Conservation (phyloP, 2,329 filamentous ascomycete genomes). For the Didymella glomerata region DNA sequence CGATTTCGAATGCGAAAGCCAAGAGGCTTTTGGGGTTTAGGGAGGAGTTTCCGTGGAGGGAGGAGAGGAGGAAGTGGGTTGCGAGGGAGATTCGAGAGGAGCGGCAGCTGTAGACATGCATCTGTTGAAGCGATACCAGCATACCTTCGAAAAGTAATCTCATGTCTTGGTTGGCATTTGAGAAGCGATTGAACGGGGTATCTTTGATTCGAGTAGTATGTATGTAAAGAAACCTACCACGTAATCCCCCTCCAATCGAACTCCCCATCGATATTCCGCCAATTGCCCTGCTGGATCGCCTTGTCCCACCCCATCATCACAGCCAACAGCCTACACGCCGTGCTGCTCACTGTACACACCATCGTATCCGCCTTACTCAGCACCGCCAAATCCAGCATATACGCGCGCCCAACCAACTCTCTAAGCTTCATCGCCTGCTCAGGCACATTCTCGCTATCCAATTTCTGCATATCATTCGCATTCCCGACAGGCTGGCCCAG, state of each 20-base stretch:
- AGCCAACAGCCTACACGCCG: constrained; percentile 73
- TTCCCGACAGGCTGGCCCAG: constrained; percentile 62
- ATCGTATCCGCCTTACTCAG: constrained; percentile 73
- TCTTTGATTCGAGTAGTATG: constrained; percentile 1
- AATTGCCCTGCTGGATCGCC: constrained; percentile 61
- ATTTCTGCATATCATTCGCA: constrained; percentile 36
- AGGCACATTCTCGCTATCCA: constrained; percentile 39
- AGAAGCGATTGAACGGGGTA: constrained; percentile 2
- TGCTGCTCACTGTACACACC: constrained; percentile 77
- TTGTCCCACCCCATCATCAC: constrained; percentile 88
- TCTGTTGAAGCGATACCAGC: too few relatives aligned
- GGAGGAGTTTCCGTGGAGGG: constrained; percentile 64
- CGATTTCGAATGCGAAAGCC: constrained; percentile 67
- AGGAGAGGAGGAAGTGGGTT: constrained; percentile 22
- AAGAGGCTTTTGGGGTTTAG: constrained; percentile 64
- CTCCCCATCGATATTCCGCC: constrained; percentile 71
- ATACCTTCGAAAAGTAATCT: too few relatives aligned
- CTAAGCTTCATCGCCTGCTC: constrained; percentile 69
- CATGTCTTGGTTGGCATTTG: not conserved
- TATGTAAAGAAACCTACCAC: constrained; percentile 32
- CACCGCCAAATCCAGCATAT: constrained; percentile 81
- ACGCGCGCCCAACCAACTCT: constrained; percentile 79
- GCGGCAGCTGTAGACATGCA: not conserved
- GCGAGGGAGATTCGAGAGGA: not conserved
- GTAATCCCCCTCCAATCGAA: constrained; percentile 52